phyloP scores from a whole-genome alignment of 192 early-diverging fungal genomes.

The Rhizoclosmatium globosum region DNA sequence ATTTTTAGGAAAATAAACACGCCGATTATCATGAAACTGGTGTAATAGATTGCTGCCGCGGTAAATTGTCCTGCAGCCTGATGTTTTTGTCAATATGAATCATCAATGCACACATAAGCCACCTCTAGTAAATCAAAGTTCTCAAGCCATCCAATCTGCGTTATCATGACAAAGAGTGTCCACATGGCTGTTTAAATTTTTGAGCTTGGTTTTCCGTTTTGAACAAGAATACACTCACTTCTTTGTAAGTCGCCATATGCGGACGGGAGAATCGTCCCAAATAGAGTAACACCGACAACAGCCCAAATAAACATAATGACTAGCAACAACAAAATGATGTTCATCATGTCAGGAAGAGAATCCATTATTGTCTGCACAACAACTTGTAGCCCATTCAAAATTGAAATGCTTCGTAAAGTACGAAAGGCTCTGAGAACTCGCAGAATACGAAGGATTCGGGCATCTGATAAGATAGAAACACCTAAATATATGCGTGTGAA shows the following conservation, averaged over 20 bases:
- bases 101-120: neutral
- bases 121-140: constrained; percentile 41
- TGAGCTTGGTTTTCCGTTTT: neutral
- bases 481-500: constrained; percentile 5
- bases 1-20: constrained; percentile 55
- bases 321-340: constrained; percentile 47
- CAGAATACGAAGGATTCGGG: constrained; percentile 41
- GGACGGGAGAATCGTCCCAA: constrained; percentile 31
- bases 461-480: constrained; percentile 18
- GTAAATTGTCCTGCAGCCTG: constrained; percentile 46
- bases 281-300: constrained; percentile 52
- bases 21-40: constrained; percentile 47
- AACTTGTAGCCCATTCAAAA: constrained; percentile 47
- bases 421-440: constrained; percentile 46
- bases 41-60: constrained; percentile 46
- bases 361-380: constrained; percentile 48
- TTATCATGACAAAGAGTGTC: constrained; percentile 47
- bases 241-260: constrained; percentile 45
- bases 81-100: neutral
- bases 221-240: neutral
- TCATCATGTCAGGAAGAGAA: constrained; percentile 51
- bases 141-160: constrained; percentile 53
- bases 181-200: constrained; percentile 38
- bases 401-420: constrained; percentile 32
- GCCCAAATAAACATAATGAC: constrained; percentile 52